Evolutionary conservation across 495 filamentous ascomycete genomes (phyloP).

Genomic region (Penicillium psychrofluorescens): DNA sequence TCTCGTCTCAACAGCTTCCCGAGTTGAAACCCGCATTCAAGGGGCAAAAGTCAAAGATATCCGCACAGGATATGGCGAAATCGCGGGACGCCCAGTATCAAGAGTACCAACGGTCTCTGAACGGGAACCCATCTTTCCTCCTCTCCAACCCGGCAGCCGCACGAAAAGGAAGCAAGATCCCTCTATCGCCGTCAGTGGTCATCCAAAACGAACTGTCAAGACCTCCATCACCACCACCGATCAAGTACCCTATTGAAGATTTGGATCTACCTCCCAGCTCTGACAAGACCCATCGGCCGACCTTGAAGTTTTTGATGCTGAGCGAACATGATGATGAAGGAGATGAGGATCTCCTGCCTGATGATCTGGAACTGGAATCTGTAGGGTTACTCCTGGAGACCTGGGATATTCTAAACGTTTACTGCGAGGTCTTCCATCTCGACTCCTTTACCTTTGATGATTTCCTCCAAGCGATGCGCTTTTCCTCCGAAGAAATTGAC

Average conservation of each 20-base stretch:
- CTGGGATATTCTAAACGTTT: conserved; percentile 95
- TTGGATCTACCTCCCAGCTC: conserved; percentile 62
- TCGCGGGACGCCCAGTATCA: conserved; percentile 41
- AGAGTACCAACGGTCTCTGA: conserved; percentile 46
- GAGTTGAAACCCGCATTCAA: conserved; percentile 78
- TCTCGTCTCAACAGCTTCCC: conserved; percentile 53
- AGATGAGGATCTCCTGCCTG: conserved; percentile 34
- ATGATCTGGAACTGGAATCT: conserved; percentile 68
- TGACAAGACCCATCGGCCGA: conserved; percentile 56
- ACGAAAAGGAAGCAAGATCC: conserved; percentile 15
- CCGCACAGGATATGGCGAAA: conserved; percentile 35
- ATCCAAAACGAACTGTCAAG: conserved; percentile 29
- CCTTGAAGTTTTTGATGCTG: conserved; percentile 67
- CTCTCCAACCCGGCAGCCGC: conserved; percentile 12
- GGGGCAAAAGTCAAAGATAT: conserved; percentile 59
- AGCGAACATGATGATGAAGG: conserved; percentile 40
- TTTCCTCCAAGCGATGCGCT: conserved; percentile 80
- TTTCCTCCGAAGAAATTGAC: conserved; percentile 66
- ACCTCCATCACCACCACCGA: conserved; percentile 64
- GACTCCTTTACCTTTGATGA: conserved; percentile 98
- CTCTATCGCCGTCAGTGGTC: conserved; percentile 20
- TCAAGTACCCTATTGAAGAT: conserved; percentile 95
- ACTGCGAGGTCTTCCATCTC: conserved; percentile 83
- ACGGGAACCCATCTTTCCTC: conserved; percentile 42
- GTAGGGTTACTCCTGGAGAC: conserved; percentile 76